phyloP scores from a whole-genome alignment of 371 early-diverging fungal species.

The Apophysomyces elegans region DNA sequence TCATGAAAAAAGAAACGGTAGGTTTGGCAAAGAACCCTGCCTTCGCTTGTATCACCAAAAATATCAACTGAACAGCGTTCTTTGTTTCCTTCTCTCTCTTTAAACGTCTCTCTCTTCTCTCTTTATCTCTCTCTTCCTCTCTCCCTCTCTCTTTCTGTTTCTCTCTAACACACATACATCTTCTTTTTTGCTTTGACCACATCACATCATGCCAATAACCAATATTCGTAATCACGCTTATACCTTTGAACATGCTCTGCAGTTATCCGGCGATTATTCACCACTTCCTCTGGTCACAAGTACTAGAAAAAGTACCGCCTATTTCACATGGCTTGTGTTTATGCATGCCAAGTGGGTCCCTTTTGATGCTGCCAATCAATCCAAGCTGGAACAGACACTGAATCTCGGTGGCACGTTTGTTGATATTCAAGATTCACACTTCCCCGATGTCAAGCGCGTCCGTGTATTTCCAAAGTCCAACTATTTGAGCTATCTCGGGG shows the following conservation, averaged over 20 bases:
- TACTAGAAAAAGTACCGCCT: constrained; percentile 12
- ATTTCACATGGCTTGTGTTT: constrained; percentile 54
- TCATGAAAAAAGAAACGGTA: constrained; percentile 6
- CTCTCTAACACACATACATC: no score
- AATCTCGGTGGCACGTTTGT: constrained; percentile 55
- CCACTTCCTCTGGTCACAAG: constrained; percentile 13
- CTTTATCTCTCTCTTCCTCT: background rate
- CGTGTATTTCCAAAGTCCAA: constrained; percentile 54
- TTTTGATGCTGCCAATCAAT: constrained; percentile 45
- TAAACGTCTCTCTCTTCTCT: background rate
- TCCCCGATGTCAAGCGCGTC: constrained; percentile 51
- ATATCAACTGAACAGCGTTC: constrained; percentile 10
- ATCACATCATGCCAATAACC: constrained; percentile 17
- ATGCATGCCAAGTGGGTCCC: constrained; percentile 50
- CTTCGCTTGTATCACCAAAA: constrained; percentile 7
- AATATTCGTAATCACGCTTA: constrained; percentile 48
- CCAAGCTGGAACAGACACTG: constrained; percentile 49
- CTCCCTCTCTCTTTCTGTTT: no score
- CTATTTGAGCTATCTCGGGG: constrained; percentile 50
- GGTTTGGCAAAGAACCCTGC: background rate
- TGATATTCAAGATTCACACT: constrained; percentile 48
- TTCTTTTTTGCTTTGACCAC: no score
- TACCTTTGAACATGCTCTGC: constrained; percentile 35
- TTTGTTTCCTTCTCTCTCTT: constrained; percentile 13
- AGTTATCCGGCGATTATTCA: constrained; percentile 30